These are phyloP conservation scores for Tuber indicum DNA, from an alignment of 495 filamentous ascomycete genomes.

Conservation along the genomic window DNA sequence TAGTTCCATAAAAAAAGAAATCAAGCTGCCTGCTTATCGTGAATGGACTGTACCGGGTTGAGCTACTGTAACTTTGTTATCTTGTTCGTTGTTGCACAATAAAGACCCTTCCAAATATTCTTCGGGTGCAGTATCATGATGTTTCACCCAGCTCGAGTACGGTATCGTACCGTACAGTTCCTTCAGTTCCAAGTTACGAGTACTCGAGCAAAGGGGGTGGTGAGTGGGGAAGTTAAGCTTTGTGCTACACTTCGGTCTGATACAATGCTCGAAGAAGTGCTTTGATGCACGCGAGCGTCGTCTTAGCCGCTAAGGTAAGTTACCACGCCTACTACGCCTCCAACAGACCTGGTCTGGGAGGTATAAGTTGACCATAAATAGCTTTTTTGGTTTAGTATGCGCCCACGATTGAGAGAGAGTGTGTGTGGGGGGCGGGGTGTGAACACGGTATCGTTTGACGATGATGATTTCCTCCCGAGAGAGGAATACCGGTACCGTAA, in stretches of 20 bases:
- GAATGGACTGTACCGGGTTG: neutral
- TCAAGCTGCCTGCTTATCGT: neutral
- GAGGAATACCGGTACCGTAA: neutral
- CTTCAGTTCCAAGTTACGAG: too few species aligned
- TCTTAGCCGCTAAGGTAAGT: neutral
- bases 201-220: too few species aligned
- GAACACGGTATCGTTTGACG: neutral
- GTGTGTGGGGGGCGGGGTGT: neutral
- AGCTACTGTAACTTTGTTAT: too few species aligned
- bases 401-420: neutral
- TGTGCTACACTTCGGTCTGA: neutral
- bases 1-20: neutral
- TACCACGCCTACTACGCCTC: neutral
- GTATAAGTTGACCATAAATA: neutral
- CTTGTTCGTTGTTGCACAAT: neutral
- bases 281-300: neutral
- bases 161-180: too few species aligned
- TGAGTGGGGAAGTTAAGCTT: neutral
- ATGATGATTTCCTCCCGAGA: neutral
- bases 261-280: neutral
- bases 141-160: neutral
- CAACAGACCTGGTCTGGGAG: neutral
- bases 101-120: too few species aligned
- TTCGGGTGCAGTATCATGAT: neutral
- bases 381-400: neutral